phyloP scores from a whole-genome alignment of 2,329 filamentous ascomycete genomes.

The Aureobasidium sp. region DNA sequence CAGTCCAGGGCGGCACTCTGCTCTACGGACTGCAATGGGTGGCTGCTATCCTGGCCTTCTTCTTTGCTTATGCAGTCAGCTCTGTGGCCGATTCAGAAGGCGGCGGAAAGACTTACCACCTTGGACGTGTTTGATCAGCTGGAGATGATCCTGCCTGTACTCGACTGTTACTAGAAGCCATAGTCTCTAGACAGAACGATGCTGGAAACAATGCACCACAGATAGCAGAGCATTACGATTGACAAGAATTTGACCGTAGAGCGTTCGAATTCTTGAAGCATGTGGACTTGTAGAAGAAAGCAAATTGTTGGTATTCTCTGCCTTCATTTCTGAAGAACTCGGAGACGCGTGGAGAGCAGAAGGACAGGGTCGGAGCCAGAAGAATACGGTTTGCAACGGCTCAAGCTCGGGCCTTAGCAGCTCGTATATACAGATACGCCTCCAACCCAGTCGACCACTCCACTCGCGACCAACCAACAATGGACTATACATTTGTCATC shows the following conservation, averaged over 20 bases:
- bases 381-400: neutral
- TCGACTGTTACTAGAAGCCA: neutral
- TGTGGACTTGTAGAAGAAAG: no score
- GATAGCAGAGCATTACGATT: no score
- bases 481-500: slow-evolving; percentile 33
- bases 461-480: neutral
- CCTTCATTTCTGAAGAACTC: neutral
- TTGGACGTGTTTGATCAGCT: neutral
- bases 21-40: slow-evolving; percentile 16
- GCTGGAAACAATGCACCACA: no score
- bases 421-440: neutral
- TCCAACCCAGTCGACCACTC: neutral
- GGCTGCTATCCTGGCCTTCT: slow-evolving; percentile 14
- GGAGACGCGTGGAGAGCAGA: neutral
- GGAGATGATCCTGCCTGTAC: neutral
- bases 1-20: slow-evolving; percentile 5
- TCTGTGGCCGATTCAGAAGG: neutral
- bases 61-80: slow-evolving; percentile 13
- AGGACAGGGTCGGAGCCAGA: neutral
- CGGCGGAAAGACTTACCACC: neutral
- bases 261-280: no score
- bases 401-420: neutral
- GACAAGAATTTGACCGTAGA: no score
- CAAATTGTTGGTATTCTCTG: neutral
- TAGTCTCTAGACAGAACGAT: neutral